Conservation (phyloP, 352 stramenopile species). For the Globisporangium barbulae region DNA sequence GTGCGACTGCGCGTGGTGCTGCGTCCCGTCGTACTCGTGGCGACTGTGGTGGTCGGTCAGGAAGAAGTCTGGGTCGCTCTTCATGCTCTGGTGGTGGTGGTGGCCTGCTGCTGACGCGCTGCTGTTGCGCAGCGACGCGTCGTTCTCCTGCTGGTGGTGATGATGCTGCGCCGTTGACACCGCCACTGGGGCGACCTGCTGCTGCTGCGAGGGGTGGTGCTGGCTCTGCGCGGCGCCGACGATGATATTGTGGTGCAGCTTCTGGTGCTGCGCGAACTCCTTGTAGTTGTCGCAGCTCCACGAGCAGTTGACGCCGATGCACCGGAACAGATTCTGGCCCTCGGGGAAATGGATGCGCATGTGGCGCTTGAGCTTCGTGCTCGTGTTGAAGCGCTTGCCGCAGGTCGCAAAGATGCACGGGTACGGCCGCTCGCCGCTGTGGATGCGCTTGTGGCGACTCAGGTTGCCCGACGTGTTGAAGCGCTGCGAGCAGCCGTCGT, state of each 20-base stretch:
- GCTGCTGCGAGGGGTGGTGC: background rate
- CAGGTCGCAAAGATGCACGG: constrained; percentile 73
- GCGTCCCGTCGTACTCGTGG: constrained; percentile 14
- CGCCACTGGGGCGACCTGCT: background rate
- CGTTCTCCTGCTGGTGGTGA: constrained; percentile 24
- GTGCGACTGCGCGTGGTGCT: constrained; percentile 19
- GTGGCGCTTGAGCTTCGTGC: constrained; percentile 87
- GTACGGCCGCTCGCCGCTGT: constrained; percentile 81
- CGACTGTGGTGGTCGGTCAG: constrained; percentile 11
- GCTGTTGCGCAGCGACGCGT: constrained; percentile 14
- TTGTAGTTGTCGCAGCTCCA: constrained; percentile 86
- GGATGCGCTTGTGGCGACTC: constrained; percentile 85
- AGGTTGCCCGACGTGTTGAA: constrained; percentile 89
- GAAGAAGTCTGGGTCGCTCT: constrained; percentile 18
- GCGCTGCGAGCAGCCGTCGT: constrained; percentile 63
- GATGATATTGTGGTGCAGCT: constrained; percentile 71
- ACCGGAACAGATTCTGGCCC: constrained; percentile 71
- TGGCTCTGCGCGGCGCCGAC: constrained; percentile 37
- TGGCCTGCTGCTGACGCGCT: background rate
- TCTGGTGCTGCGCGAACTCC: constrained; percentile 74
- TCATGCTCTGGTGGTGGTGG: constrained; percentile 5
- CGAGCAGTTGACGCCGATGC: constrained; percentile 46
- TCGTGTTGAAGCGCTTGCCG: constrained; percentile 86
- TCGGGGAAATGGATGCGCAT: constrained; percentile 87
- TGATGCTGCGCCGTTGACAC: background rate